These are phyloP conservation scores for Davidsoniella neocaledoniae DNA, from an alignment of 2,329 filamentous ascomycete genomes.

Conservation along the genomic window DNA sequence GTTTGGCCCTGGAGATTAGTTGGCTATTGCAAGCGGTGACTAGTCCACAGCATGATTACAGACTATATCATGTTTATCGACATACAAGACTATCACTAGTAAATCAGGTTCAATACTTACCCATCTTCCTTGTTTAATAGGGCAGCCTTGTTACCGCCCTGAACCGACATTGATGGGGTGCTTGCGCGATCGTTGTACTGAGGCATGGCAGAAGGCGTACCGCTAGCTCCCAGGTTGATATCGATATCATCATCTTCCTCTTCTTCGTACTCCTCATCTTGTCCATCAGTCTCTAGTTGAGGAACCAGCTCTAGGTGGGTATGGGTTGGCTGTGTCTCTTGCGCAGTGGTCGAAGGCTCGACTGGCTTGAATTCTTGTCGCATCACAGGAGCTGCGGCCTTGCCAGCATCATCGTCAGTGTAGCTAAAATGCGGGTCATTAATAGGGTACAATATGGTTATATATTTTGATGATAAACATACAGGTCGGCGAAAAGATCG, in stretches of 20 bases:
- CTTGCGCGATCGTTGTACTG: constrained; percentile 19
- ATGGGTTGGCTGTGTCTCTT: background rate
- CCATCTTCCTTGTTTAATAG: constrained; percentile 28
- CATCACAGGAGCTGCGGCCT: constrained; percentile 8
- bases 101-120: constrained; percentile 19
- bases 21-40: too few relatives aligned
- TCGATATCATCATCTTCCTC: constrained; percentile 38
- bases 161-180: constrained; percentile 16
- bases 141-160: constrained; percentile 37
- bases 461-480: constrained; percentile 22
- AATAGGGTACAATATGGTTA: background rate
- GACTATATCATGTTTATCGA: too few relatives aligned
- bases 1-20: too few relatives aligned
- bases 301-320: constrained; percentile 17
- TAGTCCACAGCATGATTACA: too few relatives aligned
- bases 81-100: background rate
- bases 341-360: background rate
- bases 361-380: background rate
- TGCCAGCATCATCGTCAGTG: constrained; percentile 12
- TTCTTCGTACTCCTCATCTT: constrained; percentile 28
- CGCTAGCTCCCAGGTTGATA: constrained; percentile 34
- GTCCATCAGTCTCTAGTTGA: constrained; percentile 20
- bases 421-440: constrained; percentile 8
- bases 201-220: constrained; percentile 12
- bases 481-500: constrained; percentile 93